Base-by-base conservation (phyloP, 495 filamentous ascomycete species). In the Talaromyces trachyspermus region DNA sequence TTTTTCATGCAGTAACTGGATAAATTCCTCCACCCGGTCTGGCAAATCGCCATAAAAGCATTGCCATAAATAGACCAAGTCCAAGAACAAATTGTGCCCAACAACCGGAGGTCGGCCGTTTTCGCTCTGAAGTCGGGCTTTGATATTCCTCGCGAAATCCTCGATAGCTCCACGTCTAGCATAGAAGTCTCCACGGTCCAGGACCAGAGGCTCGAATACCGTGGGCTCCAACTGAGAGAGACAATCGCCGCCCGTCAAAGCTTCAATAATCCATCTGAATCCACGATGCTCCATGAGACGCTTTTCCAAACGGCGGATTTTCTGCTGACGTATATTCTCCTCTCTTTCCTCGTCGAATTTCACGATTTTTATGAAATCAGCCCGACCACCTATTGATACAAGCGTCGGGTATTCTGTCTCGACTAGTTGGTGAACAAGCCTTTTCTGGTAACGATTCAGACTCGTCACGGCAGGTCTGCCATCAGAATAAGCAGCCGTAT, bases 51-150 rank as follows among this genome's bases (percentile, higher is more conserved):
- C 81, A 40, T 89, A 65, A 58, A 91, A 92, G 48, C 74, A 78
- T 20, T 67, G 58, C 56, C 83, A 85, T 48, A 94, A 67, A 56
- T 86, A 86, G 24, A 83, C 70, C 17, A 94, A 58, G 58, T 94
- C 88, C 3, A 71, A 74, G 50, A 92, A 85, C 19, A 83, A 61
- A 56, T 92, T 94, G 60, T 95, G 86, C 0, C 86, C 85, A 8
- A 91, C 75, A 6, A 91, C 53, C 0, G 84, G 64, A 10, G 74
- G 71, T 17, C 62, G 59, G 39, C 39, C 39, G 9, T 42, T 19
- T 15, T 67, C 70, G n/a, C 57, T 43, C 39, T 70, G 65, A n/a
- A 86, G 58, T 4, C 50, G 54, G 3, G 50, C 22, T 32, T 71
- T 65, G n/a, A 67, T 29, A 5, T 45, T 50, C 2, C 59, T 46